Percentiles rank a stretch among this genome's conserved stretches.
phyloP scores from a whole-genome alignment of 2,329 filamentous ascomycete species.

The Colletotrichum sp. region DNA sequence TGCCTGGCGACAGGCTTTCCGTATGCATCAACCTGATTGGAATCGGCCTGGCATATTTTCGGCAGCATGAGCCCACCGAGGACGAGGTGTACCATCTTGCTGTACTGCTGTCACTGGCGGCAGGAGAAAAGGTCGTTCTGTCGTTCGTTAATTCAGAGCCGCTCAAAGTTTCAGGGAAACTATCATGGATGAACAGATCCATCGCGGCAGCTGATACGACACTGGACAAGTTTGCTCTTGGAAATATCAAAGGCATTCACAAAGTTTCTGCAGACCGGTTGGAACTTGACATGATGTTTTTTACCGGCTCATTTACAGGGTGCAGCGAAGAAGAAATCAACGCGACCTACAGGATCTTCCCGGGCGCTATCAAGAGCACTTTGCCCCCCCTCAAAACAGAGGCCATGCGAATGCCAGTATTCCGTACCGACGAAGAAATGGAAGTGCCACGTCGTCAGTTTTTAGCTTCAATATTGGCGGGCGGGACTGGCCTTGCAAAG shows the following conservation, averaged over 20 bases:
- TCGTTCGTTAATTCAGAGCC: not conserved
- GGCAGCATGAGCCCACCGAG: not conserved
- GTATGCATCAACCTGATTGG: conserved; percentile 6
- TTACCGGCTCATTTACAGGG: not conserved
- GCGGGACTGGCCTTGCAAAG: not conserved
- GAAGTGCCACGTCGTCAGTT: not conserved
- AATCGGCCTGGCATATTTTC: not conserved
- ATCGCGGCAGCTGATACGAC: not conserved
- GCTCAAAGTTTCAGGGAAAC: not conserved
- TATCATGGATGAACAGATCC: not conserved
- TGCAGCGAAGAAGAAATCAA: not conserved
- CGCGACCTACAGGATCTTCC: not conserved
- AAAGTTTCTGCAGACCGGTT: not conserved
- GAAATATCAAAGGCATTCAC: not conserved
- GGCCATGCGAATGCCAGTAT: not conserved
- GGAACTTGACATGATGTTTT: not conserved
- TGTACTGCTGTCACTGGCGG: not conserved
- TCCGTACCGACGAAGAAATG: not conserved
- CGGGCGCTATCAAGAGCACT: not conserved
- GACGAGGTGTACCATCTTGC: not conserved
- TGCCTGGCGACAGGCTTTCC: not conserved
- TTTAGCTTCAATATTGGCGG: not conserved
- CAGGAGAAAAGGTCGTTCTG: not conserved
- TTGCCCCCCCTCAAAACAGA: not conserved
- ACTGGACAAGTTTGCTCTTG: not conserved